Percentiles rank a stretch among this genome's conserved stretches.
Evolutionary conservation across 306 rosid genomes (phyloP).

Genomic region (Trifolium fragiferum): DNA sequence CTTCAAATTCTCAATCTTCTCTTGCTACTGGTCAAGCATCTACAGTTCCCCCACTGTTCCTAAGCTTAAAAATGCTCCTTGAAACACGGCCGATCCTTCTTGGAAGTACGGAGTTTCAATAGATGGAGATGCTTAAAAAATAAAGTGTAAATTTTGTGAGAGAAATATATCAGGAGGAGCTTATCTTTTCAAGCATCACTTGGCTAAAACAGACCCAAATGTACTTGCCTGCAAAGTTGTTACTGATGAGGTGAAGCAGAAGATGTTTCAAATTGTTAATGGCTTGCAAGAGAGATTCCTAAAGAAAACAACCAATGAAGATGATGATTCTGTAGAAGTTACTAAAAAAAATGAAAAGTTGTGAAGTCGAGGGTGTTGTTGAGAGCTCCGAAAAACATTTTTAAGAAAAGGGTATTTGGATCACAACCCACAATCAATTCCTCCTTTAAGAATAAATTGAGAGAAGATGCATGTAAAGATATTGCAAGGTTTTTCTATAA

Average conservation of each 20-base stretch:
- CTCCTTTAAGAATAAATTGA: not conserved
- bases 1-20: no score
- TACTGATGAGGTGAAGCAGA: not conserved
- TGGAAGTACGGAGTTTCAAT: not conserved
- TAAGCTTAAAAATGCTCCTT: not conserved
- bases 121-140: not conserved
- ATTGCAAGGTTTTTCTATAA: not conserved
- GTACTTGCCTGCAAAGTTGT: not conserved
- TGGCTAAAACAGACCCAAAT: not conserved
- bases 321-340: not conserved
- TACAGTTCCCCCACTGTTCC: no score
- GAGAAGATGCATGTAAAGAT: not conserved
- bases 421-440: not conserved
- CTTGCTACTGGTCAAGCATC: no score
- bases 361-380: not conserved
- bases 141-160: not conserved
- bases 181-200: not conserved
- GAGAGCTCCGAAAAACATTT: no score
- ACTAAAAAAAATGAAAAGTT: not conserved
- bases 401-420: not conserved
- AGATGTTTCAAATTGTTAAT: not conserved
- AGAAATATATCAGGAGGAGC: not conserved
- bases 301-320: not conserved
- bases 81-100: not conserved
- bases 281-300: not conserved